These are phyloP conservation scores for Cordia subcordata DNA, from an alignment of 257 asterid genomes.

Conservation along the genomic window DNA sequence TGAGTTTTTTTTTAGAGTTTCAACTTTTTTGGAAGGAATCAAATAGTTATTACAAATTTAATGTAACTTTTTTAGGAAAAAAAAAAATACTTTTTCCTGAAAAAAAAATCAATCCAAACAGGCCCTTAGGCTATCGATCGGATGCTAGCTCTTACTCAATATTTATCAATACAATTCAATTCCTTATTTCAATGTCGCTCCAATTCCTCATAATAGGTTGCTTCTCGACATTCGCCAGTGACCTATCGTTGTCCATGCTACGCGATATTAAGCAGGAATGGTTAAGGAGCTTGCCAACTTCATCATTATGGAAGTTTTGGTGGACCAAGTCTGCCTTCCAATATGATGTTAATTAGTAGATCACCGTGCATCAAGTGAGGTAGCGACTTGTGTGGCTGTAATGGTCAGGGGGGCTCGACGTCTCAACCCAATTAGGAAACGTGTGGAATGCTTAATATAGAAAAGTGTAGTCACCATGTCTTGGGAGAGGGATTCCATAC, in stretches of 20 bases:
- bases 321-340: background rate
- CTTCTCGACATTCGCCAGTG: background rate
- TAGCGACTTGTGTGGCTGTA: background rate
- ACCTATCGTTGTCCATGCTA: background rate
- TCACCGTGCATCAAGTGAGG: too few relatives aligned
- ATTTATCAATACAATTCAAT: too few relatives aligned
- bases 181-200: background rate
- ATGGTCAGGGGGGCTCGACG: too few relatives aligned
- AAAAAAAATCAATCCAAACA: too few relatives aligned
- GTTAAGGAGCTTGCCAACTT: too few relatives aligned
- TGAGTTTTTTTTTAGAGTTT: too few relatives aligned
- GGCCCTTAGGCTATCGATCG: too few relatives aligned
- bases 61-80: too few relatives aligned
- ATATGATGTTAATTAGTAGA: background rate
- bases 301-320: background rate
- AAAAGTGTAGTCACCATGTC: background rate
- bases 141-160: background rate
- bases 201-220: background rate
- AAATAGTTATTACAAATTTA: too few relatives aligned
- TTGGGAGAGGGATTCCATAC: background rate
- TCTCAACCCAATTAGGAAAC: background rate
- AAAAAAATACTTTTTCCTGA: too few relatives aligned
- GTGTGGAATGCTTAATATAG: background rate
- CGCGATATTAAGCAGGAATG: too few relatives aligned
- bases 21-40: too few relatives aligned